Evolutionary conservation across 495 filamentous ascomycete genomes (phyloP).

Genomic region (Lophiotrema nucula): DNA sequence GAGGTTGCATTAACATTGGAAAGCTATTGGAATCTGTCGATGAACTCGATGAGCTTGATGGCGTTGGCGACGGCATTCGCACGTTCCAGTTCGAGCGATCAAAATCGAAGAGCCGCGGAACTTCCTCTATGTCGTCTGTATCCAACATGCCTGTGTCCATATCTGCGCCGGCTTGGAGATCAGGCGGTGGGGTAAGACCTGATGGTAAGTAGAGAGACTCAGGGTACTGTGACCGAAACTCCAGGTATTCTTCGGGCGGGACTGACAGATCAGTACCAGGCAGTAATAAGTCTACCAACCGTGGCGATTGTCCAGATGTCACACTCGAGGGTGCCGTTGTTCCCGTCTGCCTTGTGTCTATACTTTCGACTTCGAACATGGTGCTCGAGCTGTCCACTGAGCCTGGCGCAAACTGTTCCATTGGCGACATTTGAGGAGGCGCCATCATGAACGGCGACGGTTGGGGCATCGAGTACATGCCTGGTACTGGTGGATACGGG

Average conservation of each 20-base stretch:
- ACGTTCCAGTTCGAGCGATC: slow-evolving; percentile 44
- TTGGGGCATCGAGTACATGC: slow-evolving; percentile 17
- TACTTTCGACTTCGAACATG: slow-evolving; percentile 40
- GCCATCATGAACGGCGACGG: slow-evolving; percentile 17
- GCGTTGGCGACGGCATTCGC: slow-evolving; percentile 25
- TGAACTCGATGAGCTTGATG: slow-evolving; percentile 32
- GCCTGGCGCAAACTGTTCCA: slow-evolving; percentile 20
- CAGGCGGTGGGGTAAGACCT: slow-evolving; percentile 14
- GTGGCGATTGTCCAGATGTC: slow-evolving; percentile 45
- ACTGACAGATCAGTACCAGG: slow-evolving; percentile 48
- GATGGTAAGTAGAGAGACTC: slow-evolving; percentile 32
- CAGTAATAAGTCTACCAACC: slow-evolving; percentile 46
- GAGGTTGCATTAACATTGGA: slow-evolving; percentile 39
- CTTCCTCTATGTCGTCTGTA: slow-evolving; percentile 61
- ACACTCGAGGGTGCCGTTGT: slow-evolving; percentile 39
- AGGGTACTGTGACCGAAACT: slow-evolving; percentile 34
- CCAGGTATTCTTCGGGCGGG: slow-evolving; percentile 38
- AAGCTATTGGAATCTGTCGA: slow-evolving; percentile 30
- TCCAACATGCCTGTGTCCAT: slow-evolving; percentile 39
- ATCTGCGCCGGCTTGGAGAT: neutral
- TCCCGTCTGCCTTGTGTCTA: slow-evolving; percentile 31
- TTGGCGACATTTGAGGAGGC: slow-evolving; percentile 9
- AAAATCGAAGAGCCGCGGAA: slow-evolving; percentile 49
- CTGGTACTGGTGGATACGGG: slow-evolving; percentile 7
- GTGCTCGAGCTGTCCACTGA: slow-evolving; percentile 33